phyloP scores from a whole-genome alignment of 2,329 filamentous ascomycete species.

The Scleromitrula shiraiana region DNA sequence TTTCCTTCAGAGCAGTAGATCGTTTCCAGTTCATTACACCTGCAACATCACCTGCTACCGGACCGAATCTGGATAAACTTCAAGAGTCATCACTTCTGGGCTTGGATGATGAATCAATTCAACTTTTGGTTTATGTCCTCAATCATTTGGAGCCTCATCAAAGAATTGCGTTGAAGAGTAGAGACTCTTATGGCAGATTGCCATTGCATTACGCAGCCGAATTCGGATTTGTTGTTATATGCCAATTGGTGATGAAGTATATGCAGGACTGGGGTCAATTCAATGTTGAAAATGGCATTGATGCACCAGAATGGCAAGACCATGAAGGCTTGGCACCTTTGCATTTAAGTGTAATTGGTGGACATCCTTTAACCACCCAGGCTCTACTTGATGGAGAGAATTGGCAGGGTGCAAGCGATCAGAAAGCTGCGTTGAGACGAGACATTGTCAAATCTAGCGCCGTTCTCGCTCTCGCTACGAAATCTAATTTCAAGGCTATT shows the following conservation, averaged over 20 bases:
- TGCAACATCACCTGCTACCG: conserved; percentile 57
- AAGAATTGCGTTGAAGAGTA: conserved; percentile 55
- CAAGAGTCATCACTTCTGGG: conserved; percentile 60
- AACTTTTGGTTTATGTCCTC: conserved; percentile 55
- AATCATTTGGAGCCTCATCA: conserved; percentile 62
- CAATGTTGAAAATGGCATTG: conserved; percentile 75
- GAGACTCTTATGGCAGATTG: conserved; percentile 73
- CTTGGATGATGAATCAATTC: conserved; percentile 67
- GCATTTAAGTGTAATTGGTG: conserved; percentile 85
- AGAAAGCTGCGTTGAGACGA: conserved; percentile 58
- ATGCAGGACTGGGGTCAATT: conserved; percentile 90
- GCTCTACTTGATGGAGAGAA: conserved; percentile 73
- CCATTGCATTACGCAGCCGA: conserved; percentile 92
- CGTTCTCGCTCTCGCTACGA: conserved; percentile 80
- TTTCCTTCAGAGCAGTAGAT: conserved; percentile 37
- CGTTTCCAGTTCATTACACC: conserved; percentile 67
- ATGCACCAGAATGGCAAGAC: conserved; percentile 85
- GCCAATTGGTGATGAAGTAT: conserved; percentile 74
- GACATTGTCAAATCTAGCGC: conserved; percentile 74
- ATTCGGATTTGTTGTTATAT: conserved; percentile 88
- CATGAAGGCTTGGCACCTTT: conserved; percentile 83
- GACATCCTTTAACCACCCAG: conserved; percentile 79
- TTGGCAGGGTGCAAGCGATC: conserved; percentile 55
- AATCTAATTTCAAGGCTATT: conserved; percentile 77
- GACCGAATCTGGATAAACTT: conserved; percentile 53